Percentiles rank a stretch among this genome's conserved stretches.
These are phyloP conservation scores for Wickerhamomyces chaumierensis DNA, from an alignment of 805 yeast species.

Conservation along the genomic window DNA sequence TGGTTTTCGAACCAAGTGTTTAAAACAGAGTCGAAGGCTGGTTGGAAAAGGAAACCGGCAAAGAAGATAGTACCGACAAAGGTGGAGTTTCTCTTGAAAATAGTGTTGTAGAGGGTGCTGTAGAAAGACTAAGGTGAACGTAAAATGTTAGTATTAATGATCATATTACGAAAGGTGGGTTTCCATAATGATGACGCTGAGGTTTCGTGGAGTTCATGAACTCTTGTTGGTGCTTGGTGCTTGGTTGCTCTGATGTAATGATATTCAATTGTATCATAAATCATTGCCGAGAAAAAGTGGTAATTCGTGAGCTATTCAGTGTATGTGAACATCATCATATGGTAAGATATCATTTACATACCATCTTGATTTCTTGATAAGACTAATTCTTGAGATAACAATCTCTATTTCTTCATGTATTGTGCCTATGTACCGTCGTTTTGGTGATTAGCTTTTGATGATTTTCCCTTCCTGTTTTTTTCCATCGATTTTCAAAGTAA, in stretches of 20 bases:
- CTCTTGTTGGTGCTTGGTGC: not conserved
- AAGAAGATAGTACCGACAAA: constrained; percentile 76
- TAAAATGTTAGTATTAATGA: constrained; percentile 3
- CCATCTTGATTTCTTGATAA: not conserved
- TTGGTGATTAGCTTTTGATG: not conserved
- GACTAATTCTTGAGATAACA: not conserved
- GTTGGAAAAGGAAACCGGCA: constrained; percentile 81
- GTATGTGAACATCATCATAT: not conserved
- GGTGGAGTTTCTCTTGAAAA: constrained; percentile 85
- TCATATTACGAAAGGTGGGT: too few species aligned
- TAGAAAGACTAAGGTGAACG: constrained; percentile 21
- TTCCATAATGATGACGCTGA: too few species aligned
- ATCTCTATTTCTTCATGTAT: not conserved
- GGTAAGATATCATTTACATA: not conserved
- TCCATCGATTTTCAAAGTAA: not conserved
- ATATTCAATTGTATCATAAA: too few species aligned
- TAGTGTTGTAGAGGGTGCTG: constrained; percentile 46
- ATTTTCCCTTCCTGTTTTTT: not conserved
- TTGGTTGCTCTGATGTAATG: not conserved
- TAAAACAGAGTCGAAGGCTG: constrained; percentile 54
- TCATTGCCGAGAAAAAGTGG: not conserved
- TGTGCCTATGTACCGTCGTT: not conserved
- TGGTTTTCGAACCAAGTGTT: constrained; percentile 65
- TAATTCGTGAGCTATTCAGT: not conserved
- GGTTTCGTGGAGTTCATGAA: not conserved